phyloP scores from a whole-genome alignment of 2,329 filamentous ascomycete genomes.

The Drechslera avenae region DNA sequence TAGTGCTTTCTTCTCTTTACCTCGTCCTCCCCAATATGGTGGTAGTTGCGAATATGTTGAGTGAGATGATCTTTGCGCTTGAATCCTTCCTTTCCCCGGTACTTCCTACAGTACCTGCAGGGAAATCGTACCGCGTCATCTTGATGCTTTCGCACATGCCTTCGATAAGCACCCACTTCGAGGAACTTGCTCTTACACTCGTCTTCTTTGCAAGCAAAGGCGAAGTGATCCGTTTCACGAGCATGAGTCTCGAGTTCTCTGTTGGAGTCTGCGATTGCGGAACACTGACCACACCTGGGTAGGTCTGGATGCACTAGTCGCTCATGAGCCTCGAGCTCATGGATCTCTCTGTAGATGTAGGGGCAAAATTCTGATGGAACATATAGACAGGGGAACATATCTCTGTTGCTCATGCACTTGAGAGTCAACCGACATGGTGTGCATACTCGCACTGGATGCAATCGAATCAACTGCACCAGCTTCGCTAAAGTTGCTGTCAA shows the following conservation, averaged over 20 bases:
- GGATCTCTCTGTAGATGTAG: fast-evolving
- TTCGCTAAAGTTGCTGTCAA: too few species aligned
- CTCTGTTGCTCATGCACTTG: too few species aligned
- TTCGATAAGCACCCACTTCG: not conserved
- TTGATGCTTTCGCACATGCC: not conserved
- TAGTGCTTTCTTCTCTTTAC: too few species aligned
- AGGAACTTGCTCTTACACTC: not conserved
- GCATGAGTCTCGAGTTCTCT: not conserved
- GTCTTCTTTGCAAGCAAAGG: not conserved
- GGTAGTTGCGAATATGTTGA: constrained; percentile 1
- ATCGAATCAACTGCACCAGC: too few species aligned
- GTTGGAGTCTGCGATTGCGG: fast-evolving
- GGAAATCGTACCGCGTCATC: not conserved
- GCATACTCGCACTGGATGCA: too few species aligned
- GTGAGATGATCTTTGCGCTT: constrained; percentile 3
- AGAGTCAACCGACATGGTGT: too few species aligned
- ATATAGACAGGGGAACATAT: too few species aligned
- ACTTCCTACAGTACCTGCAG: constrained; percentile 1
- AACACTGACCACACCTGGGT: not conserved
- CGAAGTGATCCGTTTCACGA: fast-evolving
- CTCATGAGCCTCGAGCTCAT: not conserved
- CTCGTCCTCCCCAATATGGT: not conserved
- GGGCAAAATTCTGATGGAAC: not conserved
- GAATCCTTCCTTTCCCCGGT: not conserved
- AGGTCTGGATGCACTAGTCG: fast-evolving